Evolutionary conservation across 2,329 filamentous ascomycete genomes (phyloP).

Genomic region (Simplicillium sp.): DNA sequence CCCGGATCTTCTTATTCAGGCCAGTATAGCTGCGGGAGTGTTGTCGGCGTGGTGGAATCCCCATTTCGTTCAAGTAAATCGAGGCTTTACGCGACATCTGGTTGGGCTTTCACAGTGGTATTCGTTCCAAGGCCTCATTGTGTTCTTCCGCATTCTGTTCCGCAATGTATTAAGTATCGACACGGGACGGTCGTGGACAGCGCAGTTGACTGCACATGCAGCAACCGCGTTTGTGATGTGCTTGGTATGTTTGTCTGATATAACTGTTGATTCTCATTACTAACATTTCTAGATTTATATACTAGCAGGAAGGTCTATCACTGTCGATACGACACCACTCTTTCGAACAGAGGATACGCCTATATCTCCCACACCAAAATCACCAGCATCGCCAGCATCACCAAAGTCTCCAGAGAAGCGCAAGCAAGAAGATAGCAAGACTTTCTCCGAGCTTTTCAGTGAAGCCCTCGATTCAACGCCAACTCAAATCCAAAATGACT

Average conservation of each 20-base stretch:
- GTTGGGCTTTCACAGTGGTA: constrained; percentile 57
- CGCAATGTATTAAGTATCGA: constrained; percentile 29
- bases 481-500: constrained; percentile 4
- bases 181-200: constrained; percentile 26
- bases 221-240: constrained; percentile 42
- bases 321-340: constrained; percentile 47
- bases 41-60: constrained; percentile 61
- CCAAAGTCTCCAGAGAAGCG: constrained; percentile 13
- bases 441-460: constrained; percentile 30
- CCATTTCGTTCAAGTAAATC: constrained; percentile 47
- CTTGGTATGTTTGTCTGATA: constrained; percentile 34
- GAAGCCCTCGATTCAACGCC: constrained; percentile 20
- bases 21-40: constrained; percentile 38
- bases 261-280: background rate
- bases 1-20: constrained; percentile 30
- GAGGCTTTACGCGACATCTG: constrained; percentile 52
- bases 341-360: constrained; percentile 25
- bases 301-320: constrained; percentile 35
- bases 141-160: constrained; percentile 45
- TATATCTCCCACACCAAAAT: constrained; percentile 13
- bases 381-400: constrained; percentile 15
- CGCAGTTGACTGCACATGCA: constrained; percentile 42
- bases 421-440: constrained; percentile 24
- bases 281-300: constrained; percentile 29
- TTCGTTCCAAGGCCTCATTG: constrained; percentile 49